Evolutionary conservation across 495 filamentous ascomycete species (phyloP).

Genomic region (Podospora conica): DNA sequence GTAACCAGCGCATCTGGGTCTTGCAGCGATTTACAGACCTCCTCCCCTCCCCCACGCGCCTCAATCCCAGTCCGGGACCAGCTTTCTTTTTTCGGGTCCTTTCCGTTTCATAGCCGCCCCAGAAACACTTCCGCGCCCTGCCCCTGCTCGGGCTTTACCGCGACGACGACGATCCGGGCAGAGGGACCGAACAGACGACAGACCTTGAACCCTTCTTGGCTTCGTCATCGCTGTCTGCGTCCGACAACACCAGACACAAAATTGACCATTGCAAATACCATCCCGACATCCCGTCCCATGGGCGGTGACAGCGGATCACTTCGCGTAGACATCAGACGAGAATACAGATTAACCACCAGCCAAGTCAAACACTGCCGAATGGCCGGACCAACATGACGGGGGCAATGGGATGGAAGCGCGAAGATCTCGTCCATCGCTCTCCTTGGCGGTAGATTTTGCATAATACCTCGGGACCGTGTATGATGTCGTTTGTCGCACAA

Average conservation of each 20-base stretch:
- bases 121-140: background rate
- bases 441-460: background rate
- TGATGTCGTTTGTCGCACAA: background rate
- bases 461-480: background rate
- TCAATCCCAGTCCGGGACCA: background rate
- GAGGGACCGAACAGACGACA: background rate
- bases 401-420: background rate
- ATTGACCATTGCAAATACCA: background rate
- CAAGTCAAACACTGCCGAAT: background rate
- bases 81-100: constrained; percentile 1
- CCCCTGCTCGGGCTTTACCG: background rate
- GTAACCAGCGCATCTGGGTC: background rate
- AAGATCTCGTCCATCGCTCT: background rate
- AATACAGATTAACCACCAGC: background rate
- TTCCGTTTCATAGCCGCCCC: constrained; percentile 1
- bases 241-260: no score
- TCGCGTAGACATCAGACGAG: background rate
- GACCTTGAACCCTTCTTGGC: background rate
- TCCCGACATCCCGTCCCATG: background rate
- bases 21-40: no score
- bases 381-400: background rate
- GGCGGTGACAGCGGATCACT: background rate
- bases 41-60: background rate
- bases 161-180: background rate
- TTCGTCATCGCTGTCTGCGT: no score